Percentiles rank a stretch among this genome's conserved stretches.
These are phyloP conservation scores for Calonectria ilicicola DNA, from an alignment of 2,329 filamentous ascomycete genomes.

Conservation along the genomic window DNA sequence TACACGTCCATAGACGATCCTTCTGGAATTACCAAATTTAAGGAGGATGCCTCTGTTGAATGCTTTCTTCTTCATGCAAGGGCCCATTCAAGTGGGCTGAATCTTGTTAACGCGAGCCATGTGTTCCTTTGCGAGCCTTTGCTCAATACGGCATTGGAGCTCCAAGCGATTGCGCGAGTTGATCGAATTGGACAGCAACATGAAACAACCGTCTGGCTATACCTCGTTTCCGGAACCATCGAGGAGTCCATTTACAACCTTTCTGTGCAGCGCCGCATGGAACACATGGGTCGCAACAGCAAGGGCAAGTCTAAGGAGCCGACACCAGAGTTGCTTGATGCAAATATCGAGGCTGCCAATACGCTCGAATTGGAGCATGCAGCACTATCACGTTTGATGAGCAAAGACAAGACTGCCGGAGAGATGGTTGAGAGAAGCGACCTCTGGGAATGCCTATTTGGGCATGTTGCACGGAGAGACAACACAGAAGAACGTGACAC, in stretches of 20 bases:
- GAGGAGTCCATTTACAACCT: conserved; percentile 93
- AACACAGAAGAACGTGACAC: conserved; percentile 38
- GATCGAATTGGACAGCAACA: conserved; percentile 93
- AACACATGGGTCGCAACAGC: conserved; percentile 71
- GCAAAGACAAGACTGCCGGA: conserved; percentile 76
- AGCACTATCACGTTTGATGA: conserved; percentile 76
- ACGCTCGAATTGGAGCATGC: conserved; percentile 84
- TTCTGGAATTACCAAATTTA: conserved; percentile 81
- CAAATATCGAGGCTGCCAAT: conserved; percentile 83
- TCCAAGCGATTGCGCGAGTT: conserved; percentile 94
- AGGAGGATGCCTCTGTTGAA: conserved; percentile 77
- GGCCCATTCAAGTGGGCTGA: conserved; percentile 88
- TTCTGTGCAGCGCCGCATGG: conserved; percentile 81
- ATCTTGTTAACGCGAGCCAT: conserved; percentile 91
- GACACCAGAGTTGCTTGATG: conserved; percentile 64
- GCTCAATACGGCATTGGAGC: conserved; percentile 91
- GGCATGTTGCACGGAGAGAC: conserved; percentile 57
- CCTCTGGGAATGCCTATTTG: conserved; percentile 91
- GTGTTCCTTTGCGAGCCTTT: conserved; percentile 96
- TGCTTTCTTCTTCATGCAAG: conserved; percentile 92
- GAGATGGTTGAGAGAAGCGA: conserved; percentile 85
- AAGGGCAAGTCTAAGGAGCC: conserved; percentile 56
- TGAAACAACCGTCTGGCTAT: conserved; percentile 94
- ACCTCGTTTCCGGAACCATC: conserved; percentile 89
- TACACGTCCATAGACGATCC: conserved; percentile 76